Evolutionary conservation across 768 basidiomycete genomes (phyloP).

Genomic region (Scleroderma citrinum): DNA sequence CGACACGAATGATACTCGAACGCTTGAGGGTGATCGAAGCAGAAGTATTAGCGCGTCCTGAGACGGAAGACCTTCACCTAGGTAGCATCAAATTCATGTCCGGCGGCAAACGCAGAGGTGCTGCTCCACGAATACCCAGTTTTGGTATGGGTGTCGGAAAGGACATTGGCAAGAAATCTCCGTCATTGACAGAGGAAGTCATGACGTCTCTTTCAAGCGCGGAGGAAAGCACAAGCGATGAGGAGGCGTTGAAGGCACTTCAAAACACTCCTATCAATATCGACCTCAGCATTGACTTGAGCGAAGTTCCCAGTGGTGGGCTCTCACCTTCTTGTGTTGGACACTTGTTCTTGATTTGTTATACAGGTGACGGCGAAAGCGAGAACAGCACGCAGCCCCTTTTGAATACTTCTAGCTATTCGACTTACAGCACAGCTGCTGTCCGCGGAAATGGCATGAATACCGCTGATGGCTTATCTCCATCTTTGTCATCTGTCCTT

Average conservation of each 20-base stretch:
- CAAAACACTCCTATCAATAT: slow-evolving; percentile 43
- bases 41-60: slow-evolving; percentile 67
- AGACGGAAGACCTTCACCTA: slow-evolving; percentile 67
- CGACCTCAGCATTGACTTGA: slow-evolving; percentile 44
- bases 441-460: slow-evolving; percentile 45
- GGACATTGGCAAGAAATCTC: slow-evolving; percentile 39
- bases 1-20: slow-evolving; percentile 72
- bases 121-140: slow-evolving; percentile 76
- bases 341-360: slow-evolving; percentile 9
- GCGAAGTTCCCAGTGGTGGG: slow-evolving; percentile 33
- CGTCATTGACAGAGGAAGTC: slow-evolving; percentile 31
- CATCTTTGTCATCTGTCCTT: slow-evolving; percentile 65
- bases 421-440: slow-evolving; percentile 68
- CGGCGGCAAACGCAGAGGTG: slow-evolving; percentile 50
- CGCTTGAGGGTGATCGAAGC: slow-evolving; percentile 76
- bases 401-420: slow-evolving; percentile 41
- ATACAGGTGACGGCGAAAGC: slow-evolving; percentile 33
- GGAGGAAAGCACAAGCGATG: slow-evolving; percentile 57
- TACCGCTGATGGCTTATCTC: slow-evolving; percentile 35
- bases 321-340: slow-evolving; percentile 1
- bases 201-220: slow-evolving; percentile 31
- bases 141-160: slow-evolving; percentile 71
- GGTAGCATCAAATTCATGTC: slow-evolving; percentile 84
- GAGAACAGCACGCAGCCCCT: slow-evolving; percentile 51
- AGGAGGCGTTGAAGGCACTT: slow-evolving; percentile 62